These are phyloP conservation scores for Mycena maculata DNA, from an alignment of 768 basidiomycete species.

Conservation along the genomic window DNA sequence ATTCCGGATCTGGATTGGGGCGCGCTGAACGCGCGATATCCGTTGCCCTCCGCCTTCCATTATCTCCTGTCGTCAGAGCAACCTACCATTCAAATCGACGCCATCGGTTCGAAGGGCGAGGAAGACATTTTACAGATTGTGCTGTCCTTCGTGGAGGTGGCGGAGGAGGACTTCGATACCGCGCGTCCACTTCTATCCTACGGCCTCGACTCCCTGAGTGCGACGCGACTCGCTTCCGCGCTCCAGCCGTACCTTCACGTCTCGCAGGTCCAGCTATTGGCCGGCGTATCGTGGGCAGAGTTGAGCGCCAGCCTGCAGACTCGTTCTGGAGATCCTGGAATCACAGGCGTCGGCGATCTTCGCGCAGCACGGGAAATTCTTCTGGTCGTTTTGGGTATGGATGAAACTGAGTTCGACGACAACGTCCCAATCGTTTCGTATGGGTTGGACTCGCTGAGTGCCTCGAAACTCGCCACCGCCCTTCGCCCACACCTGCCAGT, in stretches of 20 bases:
- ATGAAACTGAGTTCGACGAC: neutral
- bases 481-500: constrained; percentile 1
- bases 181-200: neutral
- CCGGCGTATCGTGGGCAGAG: neutral
- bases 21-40: too few species aligned
- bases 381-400: neutral
- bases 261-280: constrained; percentile 6
- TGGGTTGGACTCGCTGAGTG: constrained; percentile 7
- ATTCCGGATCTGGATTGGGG: constrained; percentile 2
- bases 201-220: constrained; percentile 5
- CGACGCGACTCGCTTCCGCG: neutral
- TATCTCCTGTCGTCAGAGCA: neutral
- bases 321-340: too few species aligned
- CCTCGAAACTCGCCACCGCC: neutral
- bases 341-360: too few species aligned
- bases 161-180: neutral
- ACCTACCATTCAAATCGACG: too few species aligned
- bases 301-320: neutral
- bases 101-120: neutral
- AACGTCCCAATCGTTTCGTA: constrained; percentile 3
- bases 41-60: neutral
- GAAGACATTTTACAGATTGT: neutral
- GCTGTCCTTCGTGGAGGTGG: neutral
- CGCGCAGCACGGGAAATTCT: too few species aligned
- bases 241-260: neutral